phyloP scores from a whole-genome alignment of 2,329 filamentous ascomycete species.

The Acephala macrosclerotiorum region DNA sequence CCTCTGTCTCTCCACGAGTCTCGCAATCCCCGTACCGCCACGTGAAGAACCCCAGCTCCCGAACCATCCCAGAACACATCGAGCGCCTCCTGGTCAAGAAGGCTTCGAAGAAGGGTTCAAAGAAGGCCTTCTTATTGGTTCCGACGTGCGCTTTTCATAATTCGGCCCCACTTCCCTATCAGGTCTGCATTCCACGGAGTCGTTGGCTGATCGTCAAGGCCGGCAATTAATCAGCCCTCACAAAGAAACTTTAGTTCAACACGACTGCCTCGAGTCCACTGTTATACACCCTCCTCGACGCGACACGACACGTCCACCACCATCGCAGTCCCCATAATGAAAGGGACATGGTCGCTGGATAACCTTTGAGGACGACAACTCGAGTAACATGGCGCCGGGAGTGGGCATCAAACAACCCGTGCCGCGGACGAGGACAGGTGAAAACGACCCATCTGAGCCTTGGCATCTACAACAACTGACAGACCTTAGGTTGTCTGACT shows the following conservation, averaged over 20 bases:
- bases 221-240: not conserved
- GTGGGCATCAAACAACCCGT: slow-evolving; percentile 42
- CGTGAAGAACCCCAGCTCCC: not conserved
- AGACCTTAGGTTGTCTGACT: slow-evolving; percentile 62
- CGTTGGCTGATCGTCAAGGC: not conserved
- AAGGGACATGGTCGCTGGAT: not conserved
- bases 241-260: not conserved
- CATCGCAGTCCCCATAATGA: not conserved
- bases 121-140: not conserved
- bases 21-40: not conserved
- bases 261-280: slow-evolving; percentile 1
- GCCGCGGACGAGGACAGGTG: slow-evolving; percentile 41
- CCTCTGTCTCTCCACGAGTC: not conserved
- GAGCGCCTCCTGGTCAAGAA: not conserved
- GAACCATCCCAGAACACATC: not conserved
- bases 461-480: not conserved
- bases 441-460: slow-evolving; percentile 8
- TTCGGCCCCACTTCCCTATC: slow-evolving; percentile 12
- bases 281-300: not conserved
- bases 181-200: not conserved
- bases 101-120: too few species aligned
- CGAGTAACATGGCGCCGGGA: slow-evolving; percentile 38
- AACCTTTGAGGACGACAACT: not conserved
- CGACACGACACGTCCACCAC: not conserved
- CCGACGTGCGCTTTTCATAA: too few species aligned